Base-by-base conservation (phyloP, 176 grass and related monocot species). In the Rhynchospora pubera region DNA sequence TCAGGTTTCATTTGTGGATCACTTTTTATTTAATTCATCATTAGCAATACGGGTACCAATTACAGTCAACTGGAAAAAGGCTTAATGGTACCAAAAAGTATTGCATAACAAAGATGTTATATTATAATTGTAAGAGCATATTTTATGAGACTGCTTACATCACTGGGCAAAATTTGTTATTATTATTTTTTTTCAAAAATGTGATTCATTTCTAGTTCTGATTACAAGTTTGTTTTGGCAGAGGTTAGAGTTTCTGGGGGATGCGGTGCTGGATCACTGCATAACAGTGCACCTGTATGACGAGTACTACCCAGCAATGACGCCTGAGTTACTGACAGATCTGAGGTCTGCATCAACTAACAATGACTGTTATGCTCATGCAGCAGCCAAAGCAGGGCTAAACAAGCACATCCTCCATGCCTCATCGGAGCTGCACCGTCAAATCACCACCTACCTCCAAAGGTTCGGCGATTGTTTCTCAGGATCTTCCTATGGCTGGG, bases 181-280 rank as follows among this genome's bases (percentile, higher is more conserved):
- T 45, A 12, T 14, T 11, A 26, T 52, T 48, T 21, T 7, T 4
- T 62, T 80, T 43, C 19, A 19, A 24, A 62, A 60, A 44, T 62
- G 26, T 12, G 4, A 3, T 80, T 13, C 23, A 51, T 53, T 53
- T 77, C 6, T 82, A 43, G 23, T 46, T 82, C 55, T n/a, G 43
- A 56, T 43, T 2, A 21, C 62, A 3, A 1, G 50, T 85, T 65
- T 57, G 13, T 70, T 77, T 69, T 9, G 88, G 79, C 87, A 97
- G 93, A 85, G 89, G 71, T 89, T 97, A 46, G 93, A 97, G 85
- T 97, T 97, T 86, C 87, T 97, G 4, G 91, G 91, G 45, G 89
- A 97, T 86, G 93, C 91, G 32, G 74, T 93, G 51, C 68, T 97
- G 34, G 93, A 97, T 62, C 70, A 93, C 77, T 82, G 90, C 47